A percentile compares a stretch with the other conserved stretches of the same genome.
These are phyloP conservation scores for Kwoniella sp. DNA, from an alignment of 768 basidiomycete genomes.

Conservation along the genomic window DNA sequence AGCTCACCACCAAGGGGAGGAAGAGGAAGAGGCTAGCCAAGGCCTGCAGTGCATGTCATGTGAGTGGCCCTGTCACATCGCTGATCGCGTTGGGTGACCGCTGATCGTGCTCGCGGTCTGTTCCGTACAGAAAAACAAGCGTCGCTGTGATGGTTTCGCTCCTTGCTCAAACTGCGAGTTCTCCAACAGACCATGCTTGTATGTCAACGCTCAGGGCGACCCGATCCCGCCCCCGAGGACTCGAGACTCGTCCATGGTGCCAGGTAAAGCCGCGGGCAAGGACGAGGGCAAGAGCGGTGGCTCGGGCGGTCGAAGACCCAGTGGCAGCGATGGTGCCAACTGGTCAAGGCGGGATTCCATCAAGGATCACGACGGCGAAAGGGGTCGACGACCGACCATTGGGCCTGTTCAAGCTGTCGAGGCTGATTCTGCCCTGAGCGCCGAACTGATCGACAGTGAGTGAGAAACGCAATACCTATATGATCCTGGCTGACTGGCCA, in stretches of 20 bases:
- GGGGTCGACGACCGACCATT: slow-evolving; percentile 2
- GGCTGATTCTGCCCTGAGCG: slow-evolving; percentile 28
- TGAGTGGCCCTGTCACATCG: slow-evolving; percentile 16
- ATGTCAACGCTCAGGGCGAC: slow-evolving; percentile 47
- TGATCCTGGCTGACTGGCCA: slow-evolving; percentile 1
- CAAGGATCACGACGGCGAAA: slow-evolving; percentile 9
- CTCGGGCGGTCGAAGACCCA: no score
- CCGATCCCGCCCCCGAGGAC: slow-evolving; percentile 46
- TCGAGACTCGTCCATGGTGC: slow-evolving; percentile 22
- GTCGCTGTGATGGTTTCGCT: slow-evolving; percentile 49
- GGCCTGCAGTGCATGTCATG: slow-evolving; percentile 50
- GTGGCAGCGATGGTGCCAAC: neutral
- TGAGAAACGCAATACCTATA: neutral
- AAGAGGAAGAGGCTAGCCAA: slow-evolving; percentile 50
- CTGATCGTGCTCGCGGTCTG: neutral
- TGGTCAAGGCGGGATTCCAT: slow-evolving; percentile 10
- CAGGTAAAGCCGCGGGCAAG: slow-evolving; percentile 6
- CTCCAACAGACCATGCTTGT: slow-evolving; percentile 45
- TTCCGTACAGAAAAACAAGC: slow-evolving; percentile 45
- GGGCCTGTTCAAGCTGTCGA: slow-evolving; percentile 36
- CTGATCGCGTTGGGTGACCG: neutral
- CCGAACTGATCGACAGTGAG: slow-evolving; percentile 46
- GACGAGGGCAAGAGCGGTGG: slow-evolving; percentile 3
- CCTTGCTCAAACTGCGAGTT: slow-evolving; percentile 50
- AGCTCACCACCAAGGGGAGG: slow-evolving; percentile 48